A percentile compares a stretch with the other conserved stretches of the same genome.
Evolutionary conservation across 352 stramenopile species (phyloP).

Genomic region (Phytophthora pinifolia): DNA sequence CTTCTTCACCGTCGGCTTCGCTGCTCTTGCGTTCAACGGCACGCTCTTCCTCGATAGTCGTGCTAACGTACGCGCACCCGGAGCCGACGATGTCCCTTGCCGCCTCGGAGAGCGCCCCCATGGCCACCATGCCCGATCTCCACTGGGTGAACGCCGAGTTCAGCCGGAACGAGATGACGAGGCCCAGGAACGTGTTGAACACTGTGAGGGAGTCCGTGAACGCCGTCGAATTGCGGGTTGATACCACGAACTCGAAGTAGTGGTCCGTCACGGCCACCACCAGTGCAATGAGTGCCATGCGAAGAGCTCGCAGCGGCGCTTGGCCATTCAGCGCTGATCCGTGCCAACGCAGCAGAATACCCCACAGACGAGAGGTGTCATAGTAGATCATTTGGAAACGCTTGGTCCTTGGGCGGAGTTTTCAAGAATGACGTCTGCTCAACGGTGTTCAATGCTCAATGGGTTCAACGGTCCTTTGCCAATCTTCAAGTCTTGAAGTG

Average conservation of each 20-base stretch:
- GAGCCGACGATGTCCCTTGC: conserved; percentile 63
- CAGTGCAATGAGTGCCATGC: conserved; percentile 60
- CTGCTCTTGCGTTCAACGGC: conserved; percentile 9
- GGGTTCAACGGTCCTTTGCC: too few relatives aligned
- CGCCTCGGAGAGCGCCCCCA: conserved; percentile 53
- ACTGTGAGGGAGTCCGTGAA: conserved; percentile 76
- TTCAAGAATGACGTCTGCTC: too few relatives aligned
- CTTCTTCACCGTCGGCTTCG: conserved; percentile 3
- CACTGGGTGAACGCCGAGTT: conserved; percentile 81
- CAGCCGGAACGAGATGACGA: conserved; percentile 74
- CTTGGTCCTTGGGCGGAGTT: too few relatives aligned
- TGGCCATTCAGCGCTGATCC: conserved; percentile 67
- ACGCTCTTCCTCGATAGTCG: conserved; percentile 28
- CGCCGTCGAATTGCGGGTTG: conserved; percentile 59
- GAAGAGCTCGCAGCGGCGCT: conserved; percentile 53
- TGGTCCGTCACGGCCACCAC: conserved; percentile 46
- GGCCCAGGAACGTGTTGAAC: conserved; percentile 79
- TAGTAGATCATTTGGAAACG: conserved; percentile 69
- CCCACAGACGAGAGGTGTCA: conserved; percentile 46
- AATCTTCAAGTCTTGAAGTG: too few relatives aligned
- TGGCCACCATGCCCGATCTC: conserved; percentile 59
- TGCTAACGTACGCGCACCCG: conserved; percentile 60
- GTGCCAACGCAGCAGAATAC: conserved; percentile 60
- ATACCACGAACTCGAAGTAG: conserved; percentile 55
- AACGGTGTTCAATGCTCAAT: too few relatives aligned